phyloP scores from a whole-genome alignment of 345 rosid genomes.

The Murraya koenigii region DNA sequence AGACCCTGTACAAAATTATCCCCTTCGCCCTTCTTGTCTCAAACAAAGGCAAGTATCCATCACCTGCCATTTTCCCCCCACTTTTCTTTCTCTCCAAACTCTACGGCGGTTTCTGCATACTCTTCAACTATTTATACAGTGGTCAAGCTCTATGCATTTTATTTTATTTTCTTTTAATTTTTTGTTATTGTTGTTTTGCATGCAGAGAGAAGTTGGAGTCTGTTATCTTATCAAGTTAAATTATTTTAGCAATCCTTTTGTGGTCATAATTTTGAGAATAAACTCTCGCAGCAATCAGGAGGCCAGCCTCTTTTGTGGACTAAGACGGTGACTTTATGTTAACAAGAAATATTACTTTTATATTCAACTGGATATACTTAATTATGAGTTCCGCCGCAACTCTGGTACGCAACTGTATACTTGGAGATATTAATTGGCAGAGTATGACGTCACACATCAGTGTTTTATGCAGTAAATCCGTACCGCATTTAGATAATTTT shows the following conservation, averaged over 20 bases:
- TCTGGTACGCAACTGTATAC: too few species aligned
- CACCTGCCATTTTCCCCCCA: slow-evolving; percentile 13
- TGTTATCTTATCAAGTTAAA: neutral
- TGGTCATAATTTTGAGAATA: neutral
- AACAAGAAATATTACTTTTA: too few species aligned
- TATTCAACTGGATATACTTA: too few species aligned
- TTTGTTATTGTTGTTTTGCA: too few species aligned
- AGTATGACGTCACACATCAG: too few species aligned
- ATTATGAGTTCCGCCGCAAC: too few species aligned
- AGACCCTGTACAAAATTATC: slow-evolving; percentile 17
- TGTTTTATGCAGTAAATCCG: too few species aligned
- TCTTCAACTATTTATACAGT: neutral
- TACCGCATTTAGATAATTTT: too few species aligned
- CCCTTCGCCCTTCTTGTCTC: slow-evolving; percentile 35
- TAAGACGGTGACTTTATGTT: neutral
- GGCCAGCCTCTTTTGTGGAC: too few species aligned
- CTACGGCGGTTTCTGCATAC: neutral
- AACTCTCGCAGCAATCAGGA: neutral
- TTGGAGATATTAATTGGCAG: too few species aligned
- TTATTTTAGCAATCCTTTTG: too few species aligned
- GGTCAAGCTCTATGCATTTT: neutral
- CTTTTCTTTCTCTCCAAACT: neutral
- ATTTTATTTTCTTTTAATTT: too few species aligned
- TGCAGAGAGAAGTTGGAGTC: neutral
- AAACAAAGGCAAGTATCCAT: slow-evolving; percentile 23